A percentile compares a stretch with the other conserved stretches of the same genome.
These are phyloP conservation scores for Ceratocystis alfenasii DNA, from an alignment of 2,329 filamentous ascomycete genomes.

Conservation along the genomic window DNA sequence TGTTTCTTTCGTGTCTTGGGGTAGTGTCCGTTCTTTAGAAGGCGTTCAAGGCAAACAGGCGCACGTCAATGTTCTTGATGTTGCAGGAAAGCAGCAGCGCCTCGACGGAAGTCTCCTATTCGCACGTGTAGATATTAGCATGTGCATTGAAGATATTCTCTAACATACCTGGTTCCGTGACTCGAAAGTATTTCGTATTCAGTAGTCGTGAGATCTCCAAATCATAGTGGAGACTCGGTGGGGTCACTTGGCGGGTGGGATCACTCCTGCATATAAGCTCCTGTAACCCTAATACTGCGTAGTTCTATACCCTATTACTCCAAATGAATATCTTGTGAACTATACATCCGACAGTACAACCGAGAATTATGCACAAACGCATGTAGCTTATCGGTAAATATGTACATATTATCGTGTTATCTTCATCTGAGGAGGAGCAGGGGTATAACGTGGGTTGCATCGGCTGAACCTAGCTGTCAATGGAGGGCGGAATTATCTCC, in stretches of 20 bases:
- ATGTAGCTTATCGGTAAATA: too few relatives aligned
- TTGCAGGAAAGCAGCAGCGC: not conserved
- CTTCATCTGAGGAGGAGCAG: too few relatives aligned
- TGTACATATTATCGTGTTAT: too few relatives aligned
- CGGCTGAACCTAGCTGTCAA: not conserved
- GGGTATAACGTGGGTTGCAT: constrained; percentile 6
- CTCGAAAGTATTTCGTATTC: not conserved
- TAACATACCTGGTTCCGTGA: too few relatives aligned
- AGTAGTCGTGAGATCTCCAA: not conserved
- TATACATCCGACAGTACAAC: too few relatives aligned
- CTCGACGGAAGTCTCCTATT: not conserved
- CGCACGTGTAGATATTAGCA: not conserved
- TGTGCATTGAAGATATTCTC: not conserved
- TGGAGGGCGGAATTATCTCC: not conserved
- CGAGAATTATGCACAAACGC: too few relatives aligned
- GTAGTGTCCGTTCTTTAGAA: constrained; percentile 12
- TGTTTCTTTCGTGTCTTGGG: not conserved
- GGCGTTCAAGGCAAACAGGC: constrained; percentile 8
- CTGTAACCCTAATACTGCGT: not conserved
- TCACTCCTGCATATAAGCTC: not conserved
- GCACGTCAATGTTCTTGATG: not conserved
- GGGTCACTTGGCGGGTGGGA: not conserved
- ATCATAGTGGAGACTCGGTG: not conserved
- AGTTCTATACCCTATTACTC: too few relatives aligned
- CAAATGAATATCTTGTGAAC: too few relatives aligned